Base-by-base conservation (phyloP, 2,329 filamentous ascomycete species). In the Hypoxylon sp. region DNA sequence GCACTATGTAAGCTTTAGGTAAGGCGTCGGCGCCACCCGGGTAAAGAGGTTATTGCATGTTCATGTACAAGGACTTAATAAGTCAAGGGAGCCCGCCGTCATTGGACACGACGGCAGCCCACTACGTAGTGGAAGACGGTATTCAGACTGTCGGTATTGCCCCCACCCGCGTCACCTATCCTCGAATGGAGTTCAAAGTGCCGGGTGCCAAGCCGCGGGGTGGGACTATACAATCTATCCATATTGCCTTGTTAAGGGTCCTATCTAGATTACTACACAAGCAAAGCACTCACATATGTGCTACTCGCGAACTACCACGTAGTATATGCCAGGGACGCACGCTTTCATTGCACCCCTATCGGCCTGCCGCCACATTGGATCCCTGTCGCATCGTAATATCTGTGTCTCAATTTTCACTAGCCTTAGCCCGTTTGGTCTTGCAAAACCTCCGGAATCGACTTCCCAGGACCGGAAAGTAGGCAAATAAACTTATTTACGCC, bases 191-290 rank as follows among this genome's bases (percentile, higher is more conserved):
- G 51, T 23, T 53, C 51, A 59, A 60, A 53, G 54, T 61, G 51
- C 56, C 59, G 54, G 51, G 12, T 13, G 59, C 56, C 59, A 60
- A 61, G 56, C 16, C 59, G 45, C 51, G 53, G 59, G 50, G 51
- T 57, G 50, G 38, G 49, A 59, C 48, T 48, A 56, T 60, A 55
- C 54, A 55, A 58, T 61, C 56, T 61, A 55, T 53, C 41, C 38
- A 59, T 61, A 61, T 59, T 61, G 47, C 41, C 16, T 48, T 43
- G 52, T 35, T 48, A 25, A 48, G 46, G 52, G 25, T 51, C 19
- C 46, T 52, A 49, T 44, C 45, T 21, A 41, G 21, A 6, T 25
- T 25, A 9, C 21, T 25, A 25, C 21, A 6, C 21, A 25, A 6
- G 21, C 21, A 6, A 25, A 9, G 21, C 9, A 25, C 21, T 25